phyloP scores from a whole-genome alignment of 106 monocot species.

The Apostasia ramifera region DNA sequence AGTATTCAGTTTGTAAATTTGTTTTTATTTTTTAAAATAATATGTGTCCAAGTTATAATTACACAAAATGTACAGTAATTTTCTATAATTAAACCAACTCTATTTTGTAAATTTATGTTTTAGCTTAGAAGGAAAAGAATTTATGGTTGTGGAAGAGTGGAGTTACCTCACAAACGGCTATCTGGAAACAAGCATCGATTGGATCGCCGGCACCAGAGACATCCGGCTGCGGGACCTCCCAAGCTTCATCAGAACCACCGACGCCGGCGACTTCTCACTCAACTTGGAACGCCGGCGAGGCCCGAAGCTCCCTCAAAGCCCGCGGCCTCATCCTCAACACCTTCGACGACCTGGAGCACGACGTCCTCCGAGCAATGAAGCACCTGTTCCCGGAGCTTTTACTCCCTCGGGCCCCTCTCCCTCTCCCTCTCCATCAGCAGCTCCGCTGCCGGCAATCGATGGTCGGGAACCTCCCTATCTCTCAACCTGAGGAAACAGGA shows the following conservation, averaged over 20 bases:
- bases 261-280: conserved; percentile 31
- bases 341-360: conserved; percentile 43
- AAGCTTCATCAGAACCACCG: conserved; percentile 52
- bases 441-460: neutral
- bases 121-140: no score
- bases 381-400: conserved; percentile 44
- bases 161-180: conserved; percentile 44
- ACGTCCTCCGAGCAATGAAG: conserved; percentile 31
- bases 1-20: no score
- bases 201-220: conserved; percentile 45
- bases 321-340: conserved; percentile 60
- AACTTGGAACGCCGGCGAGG: conserved; percentile 29
- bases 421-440: conserved; percentile 9
- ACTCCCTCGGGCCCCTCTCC: conserved; percentile 43
- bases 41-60: no score
- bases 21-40: no score
- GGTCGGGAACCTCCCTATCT: no score
- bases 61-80: no score
- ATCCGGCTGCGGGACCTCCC: conserved; percentile 47
- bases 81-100: no score
- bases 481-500: conserved; percentile 48
- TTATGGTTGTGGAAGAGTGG: conserved; percentile 25
- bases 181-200: conserved; percentile 47
- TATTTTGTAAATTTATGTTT: no score
- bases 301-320: conserved; percentile 24